These are phyloP conservation scores for Macadamia integrifolia DNA, from an alignment of 164 flowering plant species.

Conservation along the genomic window DNA sequence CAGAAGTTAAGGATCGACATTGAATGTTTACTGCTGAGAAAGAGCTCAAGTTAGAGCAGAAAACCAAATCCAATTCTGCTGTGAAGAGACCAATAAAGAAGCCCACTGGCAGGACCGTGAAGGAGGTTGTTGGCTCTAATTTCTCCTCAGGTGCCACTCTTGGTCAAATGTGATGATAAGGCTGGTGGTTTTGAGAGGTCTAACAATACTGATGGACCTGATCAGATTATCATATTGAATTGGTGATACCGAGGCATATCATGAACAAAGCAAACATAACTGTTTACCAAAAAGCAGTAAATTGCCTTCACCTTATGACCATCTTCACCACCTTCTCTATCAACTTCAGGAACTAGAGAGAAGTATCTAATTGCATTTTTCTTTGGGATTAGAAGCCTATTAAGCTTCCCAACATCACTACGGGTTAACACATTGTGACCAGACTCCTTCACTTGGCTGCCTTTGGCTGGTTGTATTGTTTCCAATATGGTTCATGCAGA, in stretches of 20 bases:
- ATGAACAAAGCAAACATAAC: too few species aligned
- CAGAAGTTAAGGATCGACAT: conserved; percentile 40
- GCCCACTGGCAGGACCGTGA: conserved; percentile 30
- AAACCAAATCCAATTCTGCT: conserved; percentile 27
- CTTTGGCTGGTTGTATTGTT: not conserved
- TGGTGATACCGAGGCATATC: too few species aligned
- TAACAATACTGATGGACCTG: conserved; percentile 31
- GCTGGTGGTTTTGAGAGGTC: conserved; percentile 40
- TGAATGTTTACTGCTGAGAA: conserved; percentile 34
- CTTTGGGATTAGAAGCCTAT: too few species aligned
- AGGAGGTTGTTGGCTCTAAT: conserved; percentile 77
- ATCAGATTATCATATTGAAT: too few species aligned
- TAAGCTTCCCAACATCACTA: too few species aligned
- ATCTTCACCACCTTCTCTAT: too few species aligned
- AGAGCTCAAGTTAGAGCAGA: conserved; percentile 55
- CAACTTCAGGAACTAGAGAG: too few species aligned
- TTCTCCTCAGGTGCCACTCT: conserved; percentile 82
- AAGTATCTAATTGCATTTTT: too few species aligned
- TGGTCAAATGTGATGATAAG: conserved; percentile 26
- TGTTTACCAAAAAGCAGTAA: too few species aligned
- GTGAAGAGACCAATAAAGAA: conserved; percentile 52
- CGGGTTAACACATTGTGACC: too few species aligned
- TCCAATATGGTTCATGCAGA: not conserved
- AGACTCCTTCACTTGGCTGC: too few species aligned
- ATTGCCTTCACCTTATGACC: too few species aligned